Evolutionary conservation across 2,329 filamentous ascomycete genomes (phyloP).

Genomic region (Anisogramma anomala): DNA sequence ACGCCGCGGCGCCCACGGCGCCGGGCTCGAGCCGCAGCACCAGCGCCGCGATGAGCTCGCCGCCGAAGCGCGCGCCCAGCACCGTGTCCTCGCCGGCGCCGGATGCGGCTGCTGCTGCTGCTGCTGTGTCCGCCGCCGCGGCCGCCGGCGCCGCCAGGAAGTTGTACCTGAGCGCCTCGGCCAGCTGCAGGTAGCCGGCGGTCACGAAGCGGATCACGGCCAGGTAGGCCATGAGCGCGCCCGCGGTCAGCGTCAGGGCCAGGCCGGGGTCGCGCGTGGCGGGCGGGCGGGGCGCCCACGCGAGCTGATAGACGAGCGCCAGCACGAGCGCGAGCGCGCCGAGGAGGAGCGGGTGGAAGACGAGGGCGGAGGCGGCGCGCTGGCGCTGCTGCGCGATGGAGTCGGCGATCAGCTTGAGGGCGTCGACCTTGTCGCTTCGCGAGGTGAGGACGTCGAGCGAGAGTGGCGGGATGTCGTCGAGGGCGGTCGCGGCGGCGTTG

Average conservation of each 20-base stretch:
- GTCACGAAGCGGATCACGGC: conserved; percentile 49
- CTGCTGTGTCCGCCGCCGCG: conserved; percentile 19
- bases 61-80: conserved; percentile 56
- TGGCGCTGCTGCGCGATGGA: conserved; percentile 75
- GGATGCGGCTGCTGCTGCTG: conserved; percentile 17
- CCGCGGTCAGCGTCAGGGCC: conserved; percentile 45
- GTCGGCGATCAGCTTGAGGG: conserved; percentile 65
- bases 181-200: conserved; percentile 49
- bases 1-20: conserved; percentile 13
- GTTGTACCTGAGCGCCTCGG: conserved; percentile 48
- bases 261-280: conserved; percentile 39
- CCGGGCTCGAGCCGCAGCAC: conserved; percentile 53
- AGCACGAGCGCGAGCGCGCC: conserved; percentile 34
- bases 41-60: conserved; percentile 58
- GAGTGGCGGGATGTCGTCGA: conserved; percentile 50
- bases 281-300: conserved; percentile 27
- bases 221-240: conserved; percentile 52
- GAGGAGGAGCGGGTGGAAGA: conserved; percentile 49
- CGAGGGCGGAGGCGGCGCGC: conserved; percentile 48
- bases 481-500: conserved; percentile 20
- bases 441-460: conserved; percentile 45
- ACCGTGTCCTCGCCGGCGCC: conserved; percentile 41
- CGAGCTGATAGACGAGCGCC: conserved; percentile 33
- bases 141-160: conserved; percentile 48
- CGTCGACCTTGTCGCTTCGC: conserved; percentile 51